Percentiles rank a stretch among this genome's conserved stretches.
Conservation (phyloP, 2,329 filamentous ascomycete species). For the Colletotrichum plurivorum region DNA sequence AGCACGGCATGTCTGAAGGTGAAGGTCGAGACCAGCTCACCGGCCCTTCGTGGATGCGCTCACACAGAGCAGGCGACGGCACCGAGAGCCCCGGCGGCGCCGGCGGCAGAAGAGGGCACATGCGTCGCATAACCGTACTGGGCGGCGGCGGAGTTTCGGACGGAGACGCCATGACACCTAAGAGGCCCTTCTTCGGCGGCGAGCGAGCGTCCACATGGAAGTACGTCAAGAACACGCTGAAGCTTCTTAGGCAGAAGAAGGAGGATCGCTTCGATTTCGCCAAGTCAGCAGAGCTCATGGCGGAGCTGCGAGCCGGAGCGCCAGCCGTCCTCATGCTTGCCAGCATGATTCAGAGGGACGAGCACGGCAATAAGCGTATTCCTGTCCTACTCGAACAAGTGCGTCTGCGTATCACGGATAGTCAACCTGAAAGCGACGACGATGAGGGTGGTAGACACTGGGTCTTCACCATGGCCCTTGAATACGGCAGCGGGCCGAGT, state of each 20-base stretch:
- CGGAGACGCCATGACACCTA: constrained; percentile 70
- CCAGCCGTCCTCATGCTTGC: constrained; percentile 95
- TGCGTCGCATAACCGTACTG: constrained; percentile 76
- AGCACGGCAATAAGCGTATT: constrained; percentile 94
- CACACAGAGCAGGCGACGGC: constrained; percentile 55
- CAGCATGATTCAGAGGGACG: constrained; percentile 97
- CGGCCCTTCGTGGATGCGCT: constrained; percentile 68
- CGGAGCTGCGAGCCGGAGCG: constrained; percentile 91
- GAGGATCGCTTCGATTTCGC: constrained; percentile 92
- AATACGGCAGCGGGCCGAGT: constrained; percentile 95
- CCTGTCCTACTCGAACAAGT: constrained; percentile 96
- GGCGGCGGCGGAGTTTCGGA: constrained; percentile 76
- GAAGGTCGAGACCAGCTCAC: constrained; percentile 77
- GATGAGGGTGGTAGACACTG: constrained; percentile 77
- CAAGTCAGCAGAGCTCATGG: constrained; percentile 97
- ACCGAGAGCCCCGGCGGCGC: constrained; percentile 64
- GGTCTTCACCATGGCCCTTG: constrained; percentile 91
- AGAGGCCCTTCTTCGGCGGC: constrained; percentile 70
- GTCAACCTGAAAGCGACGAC: constrained; percentile 72
- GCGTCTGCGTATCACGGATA: constrained; percentile 89
- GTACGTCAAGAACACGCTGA: constrained; percentile 91
- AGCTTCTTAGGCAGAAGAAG: constrained; percentile 83
- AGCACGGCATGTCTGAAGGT: constrained; percentile 78
- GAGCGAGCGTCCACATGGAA: constrained; percentile 87
- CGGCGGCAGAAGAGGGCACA: constrained; percentile 71